Evolutionary conservation across 345 rosid genomes (phyloP).

Genomic region (Murraya koenigii): DNA sequence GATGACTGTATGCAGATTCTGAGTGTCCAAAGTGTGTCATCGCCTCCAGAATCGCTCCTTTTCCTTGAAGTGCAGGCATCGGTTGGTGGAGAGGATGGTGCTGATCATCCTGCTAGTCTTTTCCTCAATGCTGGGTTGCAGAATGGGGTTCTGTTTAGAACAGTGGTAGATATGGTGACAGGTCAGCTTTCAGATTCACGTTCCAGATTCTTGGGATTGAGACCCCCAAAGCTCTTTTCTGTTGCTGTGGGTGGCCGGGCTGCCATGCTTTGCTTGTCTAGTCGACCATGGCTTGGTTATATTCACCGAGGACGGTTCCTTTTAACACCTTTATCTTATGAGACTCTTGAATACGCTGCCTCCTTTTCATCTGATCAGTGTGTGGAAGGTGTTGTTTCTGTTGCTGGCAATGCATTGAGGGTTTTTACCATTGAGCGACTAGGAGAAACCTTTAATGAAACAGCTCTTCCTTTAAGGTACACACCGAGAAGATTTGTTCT

Average conservation of each 20-base stretch:
- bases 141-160: constrained; percentile 91
- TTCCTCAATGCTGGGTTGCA: constrained; percentile 96
- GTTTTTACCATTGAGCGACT: constrained; percentile 91
- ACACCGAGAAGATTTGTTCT: constrained; percentile 93
- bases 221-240: constrained; percentile 91
- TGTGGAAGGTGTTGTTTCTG: constrained; percentile 96
- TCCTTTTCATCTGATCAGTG: constrained; percentile 99
- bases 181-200: constrained; percentile 99
- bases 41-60: constrained; percentile 93
- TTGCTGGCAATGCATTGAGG: constrained; percentile 93
- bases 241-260: constrained; percentile 78
- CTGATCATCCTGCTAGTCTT: constrained; percentile 98
- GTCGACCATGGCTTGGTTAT: constrained; percentile 99
- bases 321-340: constrained; percentile 91
- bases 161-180: constrained; percentile 95
- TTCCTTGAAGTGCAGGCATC: constrained; percentile 99
- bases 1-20: constrained; percentile 97
- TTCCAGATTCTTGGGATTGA: constrained; percentile 87
- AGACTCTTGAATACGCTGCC: constrained; percentile 93
- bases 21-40: constrained; percentile 95
- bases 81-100: constrained; percentile 94
- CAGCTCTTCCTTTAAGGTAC: constrained; percentile 86
- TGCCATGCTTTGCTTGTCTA: constrained; percentile 95
- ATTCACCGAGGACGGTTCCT: constrained; percentile 95
- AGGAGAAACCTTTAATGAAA: constrained; percentile 95